Base-by-base conservation (phyloP, 2,329 filamentous ascomycete genomes). In the Didymella glomerata region DNA sequence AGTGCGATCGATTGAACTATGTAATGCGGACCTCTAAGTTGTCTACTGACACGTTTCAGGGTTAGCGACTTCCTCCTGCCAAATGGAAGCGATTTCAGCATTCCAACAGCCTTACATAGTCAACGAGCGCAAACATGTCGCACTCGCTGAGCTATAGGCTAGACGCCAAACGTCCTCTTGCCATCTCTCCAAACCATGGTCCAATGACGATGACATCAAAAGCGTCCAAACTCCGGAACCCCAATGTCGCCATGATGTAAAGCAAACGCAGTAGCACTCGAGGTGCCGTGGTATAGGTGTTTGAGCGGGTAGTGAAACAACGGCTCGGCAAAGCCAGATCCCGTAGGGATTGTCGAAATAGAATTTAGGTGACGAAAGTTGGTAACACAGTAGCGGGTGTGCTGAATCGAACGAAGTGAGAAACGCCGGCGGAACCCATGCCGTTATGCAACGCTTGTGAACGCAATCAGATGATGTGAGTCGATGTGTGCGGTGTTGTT, bases 361-460 rank as follows among this genome's bases (percentile, higher is more conserved):
- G 56, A 60, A 54, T 48, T 54, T 54, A 58, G 2, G 40, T 18
- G 42, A 46, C 10, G 38, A 42, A 63, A 57, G 16, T 50, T 67
- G 57, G 57, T 68, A 68, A 69, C 60, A 70, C 66, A 69, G 57
- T 65, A 65, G 61, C 59, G 47, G 41, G 47, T 57, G 59, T 65
- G 67, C 65, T 60, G 63, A 68, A 72, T 64, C 44, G 68, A 67
- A 65, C 54, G 25, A 62, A 67, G 61, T 44, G 58, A 64, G 57
- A 44, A 79, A 75, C 70, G 72, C 71, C 70, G 54, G 60, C 65
- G 64, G 57, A 59, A 54, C 60, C 69, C 54, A 54, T 72, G 64
- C 67, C 70, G 71, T 68, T 74, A 76, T 76, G 73, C 73, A 74
- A 75, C 71, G 72, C 72, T 76, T 63, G 68, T 69, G 68, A 74